phyloP scores from a whole-genome alignment of 1,284 basidiomycete genomes.

The Apiotrichum siamense region DNA sequence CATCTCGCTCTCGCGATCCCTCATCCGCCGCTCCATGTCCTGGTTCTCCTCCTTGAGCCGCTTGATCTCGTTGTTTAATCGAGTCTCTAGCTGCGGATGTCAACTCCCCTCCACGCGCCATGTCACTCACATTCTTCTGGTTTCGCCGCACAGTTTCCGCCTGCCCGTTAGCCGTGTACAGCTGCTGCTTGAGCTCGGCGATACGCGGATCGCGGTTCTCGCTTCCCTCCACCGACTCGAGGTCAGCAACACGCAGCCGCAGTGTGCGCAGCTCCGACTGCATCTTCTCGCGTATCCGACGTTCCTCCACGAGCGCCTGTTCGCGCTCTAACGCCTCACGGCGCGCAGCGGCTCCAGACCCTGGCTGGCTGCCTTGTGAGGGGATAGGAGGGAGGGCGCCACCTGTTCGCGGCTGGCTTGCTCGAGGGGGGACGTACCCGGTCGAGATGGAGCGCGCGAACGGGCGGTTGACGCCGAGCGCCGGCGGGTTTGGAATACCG shows the following conservation, averaged over 20 bases:
- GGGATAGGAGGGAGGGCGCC: slow-evolving; percentile 25
- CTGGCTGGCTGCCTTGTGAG: slow-evolving; percentile 24
- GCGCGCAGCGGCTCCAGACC: slow-evolving; percentile 30
- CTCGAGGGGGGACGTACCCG: slow-evolving; percentile 21
- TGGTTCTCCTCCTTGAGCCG: slow-evolving; percentile 17
- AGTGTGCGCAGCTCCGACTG: slow-evolving; percentile 7
- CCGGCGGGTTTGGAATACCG: neutral
- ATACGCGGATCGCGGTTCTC: neutral
- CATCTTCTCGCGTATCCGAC: slow-evolving; percentile 18
- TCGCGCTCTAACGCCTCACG: slow-evolving; percentile 28
- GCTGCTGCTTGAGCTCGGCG: slow-evolving; percentile 21
- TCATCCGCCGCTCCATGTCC: slow-evolving; percentile 29
- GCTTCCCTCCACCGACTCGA: neutral
- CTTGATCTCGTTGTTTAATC: slow-evolving; percentile 20
- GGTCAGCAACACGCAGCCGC: slow-evolving; percentile 1
- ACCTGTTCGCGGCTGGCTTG: slow-evolving; percentile 3
- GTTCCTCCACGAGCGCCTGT: slow-evolving; percentile 30
- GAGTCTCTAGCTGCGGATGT: slow-evolving; percentile 5
- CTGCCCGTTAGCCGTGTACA: slow-evolving; percentile 35
- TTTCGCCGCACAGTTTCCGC: slow-evolving; percentile 28
- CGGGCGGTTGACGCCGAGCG: neutral
- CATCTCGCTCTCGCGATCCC: slow-evolving; percentile 27
- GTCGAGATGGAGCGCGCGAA: slow-evolving; percentile 33
- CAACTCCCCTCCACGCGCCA: neutral
- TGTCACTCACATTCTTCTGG: slow-evolving; percentile 26